Evolutionary conservation across 208 protist genomes (phyloP).

Genomic region (Herpetomonas samuelpessoai): DNA sequence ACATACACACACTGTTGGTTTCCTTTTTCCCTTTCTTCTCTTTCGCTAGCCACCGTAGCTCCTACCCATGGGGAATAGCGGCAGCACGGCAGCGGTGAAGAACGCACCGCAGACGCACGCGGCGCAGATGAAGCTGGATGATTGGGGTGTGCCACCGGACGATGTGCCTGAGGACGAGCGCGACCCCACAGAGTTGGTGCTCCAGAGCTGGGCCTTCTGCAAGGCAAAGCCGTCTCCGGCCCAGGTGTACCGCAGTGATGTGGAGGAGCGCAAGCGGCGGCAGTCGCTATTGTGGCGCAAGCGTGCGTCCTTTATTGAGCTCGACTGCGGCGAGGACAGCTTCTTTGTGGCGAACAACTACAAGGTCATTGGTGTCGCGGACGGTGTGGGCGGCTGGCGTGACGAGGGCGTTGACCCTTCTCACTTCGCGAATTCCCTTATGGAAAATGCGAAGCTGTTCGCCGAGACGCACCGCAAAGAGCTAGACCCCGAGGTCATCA

Average conservation of each 20-base stretch:
- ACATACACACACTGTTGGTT: background rate
- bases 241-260: slow-evolving; percentile 78
- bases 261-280: slow-evolving; percentile 72
- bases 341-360: slow-evolving; percentile 93
- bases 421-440: slow-evolving; percentile 84
- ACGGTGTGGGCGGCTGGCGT: slow-evolving; percentile 92
- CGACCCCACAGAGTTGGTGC: slow-evolving; percentile 82
- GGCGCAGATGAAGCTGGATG: slow-evolving; percentile 10
- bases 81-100: slow-evolving; percentile 27
- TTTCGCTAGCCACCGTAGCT: too few species aligned
- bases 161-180: slow-evolving; percentile 65
- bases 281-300: slow-evolving; percentile 77
- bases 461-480: slow-evolving; percentile 79
- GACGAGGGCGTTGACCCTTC: slow-evolving; percentile 82
- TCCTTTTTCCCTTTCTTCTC: too few species aligned
- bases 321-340: slow-evolving; percentile 93
- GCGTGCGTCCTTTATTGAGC: slow-evolving; percentile 85
- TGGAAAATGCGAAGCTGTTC: slow-evolving; percentile 90
- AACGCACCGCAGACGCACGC: slow-evolving; percentile 18
- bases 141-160: slow-evolving; percentile 75
- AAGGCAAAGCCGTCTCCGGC: slow-evolving; percentile 78
- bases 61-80: slow-evolving; percentile 34
- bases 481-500: slow-evolving; percentile 79
- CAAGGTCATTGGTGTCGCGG: slow-evolving; percentile 89
- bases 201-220: slow-evolving; percentile 92